Evolutionary conservation across 2,329 filamentous ascomycete species (phyloP), one percentile per base, ranked within the genome.

Genomic region (Trichoderma sp.): DNA sequence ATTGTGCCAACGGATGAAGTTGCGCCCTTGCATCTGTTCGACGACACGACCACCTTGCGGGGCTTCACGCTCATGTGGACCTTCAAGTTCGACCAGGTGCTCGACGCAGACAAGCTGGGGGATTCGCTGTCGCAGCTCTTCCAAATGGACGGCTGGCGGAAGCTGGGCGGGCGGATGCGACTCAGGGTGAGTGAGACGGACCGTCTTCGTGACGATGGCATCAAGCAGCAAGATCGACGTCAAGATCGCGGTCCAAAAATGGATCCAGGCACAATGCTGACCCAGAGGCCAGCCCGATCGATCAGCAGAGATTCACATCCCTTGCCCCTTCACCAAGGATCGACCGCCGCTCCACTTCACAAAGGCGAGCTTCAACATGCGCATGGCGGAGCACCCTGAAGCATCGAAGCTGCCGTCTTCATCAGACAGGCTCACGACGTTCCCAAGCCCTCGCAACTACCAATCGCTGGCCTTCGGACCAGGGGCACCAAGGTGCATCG

Each of bases 61-160:
- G 26, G 26, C n/a, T 39, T 39, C 26, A 63, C 59, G 19, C 15
- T 63, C 39, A 55, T 63, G 59, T 63, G 59, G 59, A 63, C 59
- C 26, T 55, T 63, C 9, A 56, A 17, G 6, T 63, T 63, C 41
- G 52, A 63, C 3, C 51, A 63, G 14, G 61, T 63, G 34, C 61
- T 63, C 0, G 30, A 63, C 7, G 61, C 52, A 4, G 61, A 63
- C 30, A 50, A 30, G 24, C 44, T 63, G 52, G 61, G 51, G 19
- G 28, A 14, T 24, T 48, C 61, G 21, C 61, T 63, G 10, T 63
- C 52, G 2, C 43, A 43, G 43, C 61, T 63, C n/a, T 57, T 63
- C 12, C 51, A 57, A 5, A 63, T 63, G 43, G 52, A 63, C 3
- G 61, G 45, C 10, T 63, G 61, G 61, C 51, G 52, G 9, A 63